Conservation (phyloP, 2,329 filamentous ascomycete genomes). For the Botrytis aclada region DNA sequence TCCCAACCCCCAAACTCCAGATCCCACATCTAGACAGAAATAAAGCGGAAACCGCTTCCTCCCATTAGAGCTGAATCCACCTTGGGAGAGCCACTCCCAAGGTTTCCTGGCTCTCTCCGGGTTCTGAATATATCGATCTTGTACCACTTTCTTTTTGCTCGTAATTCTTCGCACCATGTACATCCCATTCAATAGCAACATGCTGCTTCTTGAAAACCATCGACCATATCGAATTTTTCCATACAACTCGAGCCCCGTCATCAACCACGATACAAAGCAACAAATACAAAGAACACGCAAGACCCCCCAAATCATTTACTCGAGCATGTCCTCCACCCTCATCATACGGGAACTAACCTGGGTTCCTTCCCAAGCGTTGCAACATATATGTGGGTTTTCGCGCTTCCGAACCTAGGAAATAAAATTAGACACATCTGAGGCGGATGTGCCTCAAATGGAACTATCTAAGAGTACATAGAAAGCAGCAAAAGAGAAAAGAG, state of each 20-base stretch:
- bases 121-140: neutral
- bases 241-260: neutral
- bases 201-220: neutral
- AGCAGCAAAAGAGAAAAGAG: neutral
- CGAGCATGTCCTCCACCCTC: neutral
- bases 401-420: neutral
- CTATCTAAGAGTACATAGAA: neutral
- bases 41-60: neutral
- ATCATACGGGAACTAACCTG: neutral
- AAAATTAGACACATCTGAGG: neutral
- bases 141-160: neutral
- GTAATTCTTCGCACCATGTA: too few species aligned
- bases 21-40: neutral
- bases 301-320: neutral
- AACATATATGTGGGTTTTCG: neutral
- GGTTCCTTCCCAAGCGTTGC: slow-evolving; percentile 1
- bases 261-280: neutral
- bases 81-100: neutral
- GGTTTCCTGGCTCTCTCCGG: slow-evolving; percentile 2
- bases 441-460: neutral
- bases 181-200: neutral
- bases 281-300: neutral
- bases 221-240: neutral
- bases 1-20: neutral
- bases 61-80: slow-evolving; percentile 9